phyloP scores from a whole-genome alignment of 768 basidiomycete genomes.

The Termitomyces sp. region DNA sequence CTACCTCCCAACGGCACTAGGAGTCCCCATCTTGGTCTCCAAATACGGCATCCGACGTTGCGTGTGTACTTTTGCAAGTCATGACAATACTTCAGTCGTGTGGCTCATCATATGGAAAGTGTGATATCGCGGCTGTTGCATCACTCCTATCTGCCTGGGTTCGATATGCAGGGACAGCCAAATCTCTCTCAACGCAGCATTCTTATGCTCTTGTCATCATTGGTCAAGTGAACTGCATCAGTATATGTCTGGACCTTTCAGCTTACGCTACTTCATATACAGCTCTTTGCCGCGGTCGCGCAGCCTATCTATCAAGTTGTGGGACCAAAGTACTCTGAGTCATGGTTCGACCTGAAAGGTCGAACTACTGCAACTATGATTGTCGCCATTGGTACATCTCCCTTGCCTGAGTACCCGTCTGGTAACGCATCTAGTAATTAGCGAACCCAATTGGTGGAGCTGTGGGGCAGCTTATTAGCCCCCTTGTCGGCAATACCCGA shows the following conservation, averaged over 20 bases:
- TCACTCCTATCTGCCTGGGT: slow-evolving; percentile 69
- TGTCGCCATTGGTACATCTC: slow-evolving; percentile 37
- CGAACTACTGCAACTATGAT: slow-evolving; percentile 74
- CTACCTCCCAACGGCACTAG: slow-evolving; percentile 57
- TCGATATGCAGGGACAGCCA: slow-evolving; percentile 64
- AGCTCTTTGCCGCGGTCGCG: slow-evolving; percentile 60
- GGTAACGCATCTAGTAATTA: slow-evolving; percentile 17
- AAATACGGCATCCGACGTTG: slow-evolving; percentile 57
- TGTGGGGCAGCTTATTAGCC: slow-evolving; percentile 67
- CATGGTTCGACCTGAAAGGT: slow-evolving; percentile 73
- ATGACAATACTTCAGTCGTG: background rate
- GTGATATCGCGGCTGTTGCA: slow-evolving; percentile 46
- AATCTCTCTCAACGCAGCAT: slow-evolving; percentile 41
- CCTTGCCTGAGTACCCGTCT: background rate
- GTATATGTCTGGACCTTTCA: background rate
- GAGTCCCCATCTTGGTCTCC: slow-evolving; percentile 51
- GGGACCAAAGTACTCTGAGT: slow-evolving; percentile 77
- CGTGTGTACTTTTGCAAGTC: slow-evolving; percentile 32
- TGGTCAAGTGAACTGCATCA: slow-evolving; percentile 46
- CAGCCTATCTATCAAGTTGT: slow-evolving; percentile 75
- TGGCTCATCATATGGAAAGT: slow-evolving; percentile 31
- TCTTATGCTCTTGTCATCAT: slow-evolving; percentile 65
- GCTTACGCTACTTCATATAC: slow-evolving; percentile 8
- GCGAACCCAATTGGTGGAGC: slow-evolving; percentile 75
- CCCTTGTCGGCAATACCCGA: slow-evolving; percentile 46